Base-by-base conservation (phyloP, 78 protist species). In the Planoprotostelium fungivorum region DNA sequence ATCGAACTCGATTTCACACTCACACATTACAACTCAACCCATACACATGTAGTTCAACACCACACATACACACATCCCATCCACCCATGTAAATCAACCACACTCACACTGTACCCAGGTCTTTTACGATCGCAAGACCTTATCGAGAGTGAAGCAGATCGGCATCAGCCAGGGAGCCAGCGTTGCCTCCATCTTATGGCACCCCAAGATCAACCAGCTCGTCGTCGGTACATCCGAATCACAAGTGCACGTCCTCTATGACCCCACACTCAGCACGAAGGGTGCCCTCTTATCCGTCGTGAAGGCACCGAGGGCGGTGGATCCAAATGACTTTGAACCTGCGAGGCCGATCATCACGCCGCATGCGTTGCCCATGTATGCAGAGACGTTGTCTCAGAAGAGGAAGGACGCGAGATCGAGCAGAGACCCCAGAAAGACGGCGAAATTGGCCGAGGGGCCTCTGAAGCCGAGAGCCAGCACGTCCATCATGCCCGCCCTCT, bases 201-300 rank as follows among this genome's bases (percentile, higher is more conserved):
- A 92, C 51, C 86, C 93, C 29, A 73, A 85, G n/a, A 88, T 96
- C 88, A 96, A 96, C 73, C 97, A 96, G 88, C 85, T 96, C 0
- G 84, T 94, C 1, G 94, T 90, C 9, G 95, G 96, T 9, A 89
- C 91, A 31, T 90, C 95, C 9, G 95, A 92, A 86, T 94, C 95
- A 23, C 29, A 35, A 1, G 88, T 86, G 0, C 87, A 94, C 38
- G 88, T 90, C 34, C 87, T 85, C 86, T 91, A 95, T 36, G 91
- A 91, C 84, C 88, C 91, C 35, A 36, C 37, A 1, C 84, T 36
- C n/a, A 38, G 88, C 34, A 38, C 29, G 9, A 93, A 93, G 9
- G 94, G 93, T 83, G 63, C 86, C 9, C 63, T 89, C 36, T 29
- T 90, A 0, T 88, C 92, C 73, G 93, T 83, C 0, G 5, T 83